A percentile compares a stretch with the other conserved stretches of the same genome.
Evolutionary conservation across 176 grass and related monocot species (phyloP).

Genomic region (Avena eriantha): DNA sequence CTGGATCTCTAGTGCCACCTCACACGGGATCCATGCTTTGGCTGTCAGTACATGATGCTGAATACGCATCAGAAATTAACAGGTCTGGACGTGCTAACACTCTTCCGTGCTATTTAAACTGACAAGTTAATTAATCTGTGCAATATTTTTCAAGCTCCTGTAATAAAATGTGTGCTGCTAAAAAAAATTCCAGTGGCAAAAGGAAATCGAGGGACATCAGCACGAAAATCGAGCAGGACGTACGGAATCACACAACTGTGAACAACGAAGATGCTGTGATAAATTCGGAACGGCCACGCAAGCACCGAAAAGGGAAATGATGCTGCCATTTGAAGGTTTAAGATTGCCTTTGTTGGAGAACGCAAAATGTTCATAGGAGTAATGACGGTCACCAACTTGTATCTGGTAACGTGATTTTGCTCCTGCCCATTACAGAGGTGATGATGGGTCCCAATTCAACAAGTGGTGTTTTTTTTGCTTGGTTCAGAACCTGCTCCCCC

Average conservation of each 20-base stretch:
- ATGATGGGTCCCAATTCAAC: background rate
- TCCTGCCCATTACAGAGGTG: background rate
- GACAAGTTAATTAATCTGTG: background rate
- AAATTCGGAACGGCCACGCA: constrained; percentile 43
- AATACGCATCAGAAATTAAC: constrained; percentile 57
- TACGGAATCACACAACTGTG: constrained; percentile 29
- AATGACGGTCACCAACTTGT: background rate
- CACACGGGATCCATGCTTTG: constrained; percentile 80
- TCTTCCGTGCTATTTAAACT: constrained; percentile 15
- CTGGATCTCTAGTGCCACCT: constrained; percentile 72
- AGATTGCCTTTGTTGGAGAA: background rate
- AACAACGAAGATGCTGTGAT: background rate
- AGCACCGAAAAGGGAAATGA: constrained; percentile 50
- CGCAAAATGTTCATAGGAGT: background rate
- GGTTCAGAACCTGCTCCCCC: background rate
- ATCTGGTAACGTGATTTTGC: constrained; percentile 28
- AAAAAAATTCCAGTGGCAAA: constrained; percentile 44
- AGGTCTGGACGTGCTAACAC: constrained; percentile 42
- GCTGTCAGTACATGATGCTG: constrained; percentile 59
- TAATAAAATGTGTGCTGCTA: constrained; percentile 35
- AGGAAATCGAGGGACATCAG: constrained; percentile 20
- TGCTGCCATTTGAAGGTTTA: background rate
- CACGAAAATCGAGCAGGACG: constrained; percentile 31
- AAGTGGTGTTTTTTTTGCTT: background rate
- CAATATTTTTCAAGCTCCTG: constrained; percentile 30